Conservation (phyloP, 2,329 filamentous ascomycete species). For the Zasmidium cellare region DNA sequence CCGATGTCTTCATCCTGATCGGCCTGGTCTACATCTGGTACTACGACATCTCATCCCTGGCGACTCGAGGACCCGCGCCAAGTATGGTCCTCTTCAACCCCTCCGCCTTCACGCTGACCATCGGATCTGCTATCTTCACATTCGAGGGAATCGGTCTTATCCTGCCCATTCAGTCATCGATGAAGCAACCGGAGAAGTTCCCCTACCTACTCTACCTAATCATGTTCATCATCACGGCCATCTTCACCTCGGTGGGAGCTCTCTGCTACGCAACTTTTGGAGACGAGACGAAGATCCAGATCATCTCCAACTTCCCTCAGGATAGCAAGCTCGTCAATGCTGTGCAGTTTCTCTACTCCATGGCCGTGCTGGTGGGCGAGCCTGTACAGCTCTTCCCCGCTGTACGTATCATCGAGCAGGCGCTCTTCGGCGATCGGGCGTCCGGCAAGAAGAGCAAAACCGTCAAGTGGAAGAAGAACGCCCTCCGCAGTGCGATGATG, state of each 20-base stretch:
- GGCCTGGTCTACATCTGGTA: slow-evolving; percentile 73
- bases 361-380: slow-evolving; percentile 71
- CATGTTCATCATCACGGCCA: slow-evolving; percentile 71
- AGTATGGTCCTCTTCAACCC: slow-evolving; percentile 71
- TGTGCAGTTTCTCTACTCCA: slow-evolving; percentile 72
- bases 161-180: slow-evolving; percentile 73
- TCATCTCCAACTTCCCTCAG: slow-evolving; percentile 76
- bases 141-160: slow-evolving; percentile 79
- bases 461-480: slow-evolving; percentile 78
- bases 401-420: slow-evolving; percentile 68
- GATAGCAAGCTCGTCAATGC: slow-evolving; percentile 70
- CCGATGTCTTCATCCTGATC: slow-evolving; percentile 70
- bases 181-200: slow-evolving; percentile 70
- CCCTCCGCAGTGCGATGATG: slow-evolving; percentile 59
- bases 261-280: slow-evolving; percentile 76
- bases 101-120: slow-evolving; percentile 65
- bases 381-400: slow-evolving; percentile 76
- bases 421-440: slow-evolving; percentile 62
- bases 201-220: slow-evolving; percentile 64
- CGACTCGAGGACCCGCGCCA: slow-evolving; percentile 56
- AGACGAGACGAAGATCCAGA: slow-evolving; percentile 66
- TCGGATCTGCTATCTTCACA: slow-evolving; percentile 74
- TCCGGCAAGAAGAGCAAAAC: slow-evolving; percentile 65
- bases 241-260: slow-evolving; percentile 71
- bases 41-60: slow-evolving; percentile 63